Evolutionary conservation across 345 rosid genomes (phyloP).

Genomic region (Citrus sp.): DNA sequence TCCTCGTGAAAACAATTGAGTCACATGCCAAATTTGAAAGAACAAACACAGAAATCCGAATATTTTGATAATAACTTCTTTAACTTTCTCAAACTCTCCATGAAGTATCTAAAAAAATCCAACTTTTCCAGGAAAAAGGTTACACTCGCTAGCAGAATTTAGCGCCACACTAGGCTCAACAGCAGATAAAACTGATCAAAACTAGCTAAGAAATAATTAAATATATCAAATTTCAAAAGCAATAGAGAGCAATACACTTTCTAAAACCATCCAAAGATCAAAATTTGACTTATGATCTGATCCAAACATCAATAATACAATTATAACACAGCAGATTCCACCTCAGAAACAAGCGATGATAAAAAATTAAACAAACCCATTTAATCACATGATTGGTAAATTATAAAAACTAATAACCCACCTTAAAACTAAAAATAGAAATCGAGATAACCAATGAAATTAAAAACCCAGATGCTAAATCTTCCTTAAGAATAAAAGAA

Average conservation of each 20-base stretch:
- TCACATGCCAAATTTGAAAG: not conserved
- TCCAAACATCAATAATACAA: not conserved
- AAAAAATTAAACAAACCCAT: not conserved
- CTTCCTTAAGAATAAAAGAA: slow-evolving; percentile 25
- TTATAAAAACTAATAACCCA: not conserved
- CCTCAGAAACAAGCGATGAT: not conserved
- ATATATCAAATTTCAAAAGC: not conserved
- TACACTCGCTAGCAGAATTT: not conserved
- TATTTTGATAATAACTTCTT: not conserved
- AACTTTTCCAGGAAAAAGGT: not conserved
- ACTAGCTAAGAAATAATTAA: not conserved
- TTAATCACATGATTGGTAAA: not conserved
- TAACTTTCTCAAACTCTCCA: not conserved
- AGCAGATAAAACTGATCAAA: not conserved
- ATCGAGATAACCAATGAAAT: slow-evolving; percentile 12
- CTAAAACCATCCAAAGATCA: slow-evolving; percentile 3
- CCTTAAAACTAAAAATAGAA: slow-evolving; percentile 11
- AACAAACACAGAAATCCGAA: not conserved
- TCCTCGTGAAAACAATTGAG: not conserved
- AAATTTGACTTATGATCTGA: not conserved
- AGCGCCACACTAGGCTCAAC: not conserved
- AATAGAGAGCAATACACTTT: slow-evolving; percentile 9
- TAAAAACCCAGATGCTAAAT: slow-evolving; percentile 13
- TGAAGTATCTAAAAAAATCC: not conserved
- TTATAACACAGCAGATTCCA: not conserved